A percentile compares a stretch with the other conserved stretches of the same genome.
Conservation (phyloP, 2,329 filamentous ascomycete genomes). For the Penicillium aurantiogriseum region DNA sequence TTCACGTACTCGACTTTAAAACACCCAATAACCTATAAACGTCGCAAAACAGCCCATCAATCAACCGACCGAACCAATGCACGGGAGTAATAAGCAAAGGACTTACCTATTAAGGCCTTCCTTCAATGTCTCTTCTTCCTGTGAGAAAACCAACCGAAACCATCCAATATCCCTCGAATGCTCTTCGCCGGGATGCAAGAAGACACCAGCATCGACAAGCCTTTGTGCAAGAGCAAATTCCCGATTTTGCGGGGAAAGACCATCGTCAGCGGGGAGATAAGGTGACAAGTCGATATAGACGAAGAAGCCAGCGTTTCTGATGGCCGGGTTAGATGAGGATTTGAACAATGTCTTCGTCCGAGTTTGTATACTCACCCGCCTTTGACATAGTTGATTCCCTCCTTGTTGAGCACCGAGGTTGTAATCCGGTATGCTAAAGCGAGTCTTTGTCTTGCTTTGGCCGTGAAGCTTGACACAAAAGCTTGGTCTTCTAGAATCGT, state of each 20-base stretch:
- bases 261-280: slow-evolving; percentile 33
- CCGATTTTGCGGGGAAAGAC: slow-evolving; percentile 27
- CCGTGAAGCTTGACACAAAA: slow-evolving; percentile 35
- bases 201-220: slow-evolving; percentile 50
- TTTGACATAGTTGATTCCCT: slow-evolving; percentile 40
- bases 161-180: slow-evolving; percentile 49
- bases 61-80: not conserved
- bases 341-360: not conserved
- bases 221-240: slow-evolving; percentile 49
- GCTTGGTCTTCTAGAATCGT: slow-evolving; percentile 35
- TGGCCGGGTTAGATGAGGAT: not conserved
- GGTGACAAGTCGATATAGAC: slow-evolving; percentile 46
- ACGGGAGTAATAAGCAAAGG: not conserved
- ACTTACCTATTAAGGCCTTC: slow-evolving; percentile 37
- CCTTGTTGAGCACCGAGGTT: slow-evolving; percentile 33
- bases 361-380: slow-evolving; percentile 27
- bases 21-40: slow-evolving; percentile 6
- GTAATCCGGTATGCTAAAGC: slow-evolving; percentile 31
- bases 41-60: not conserved
- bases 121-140: slow-evolving; percentile 35
- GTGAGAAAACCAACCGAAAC: slow-evolving; percentile 55
- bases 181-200: slow-evolving; percentile 51
- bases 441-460: slow-evolving; percentile 24
- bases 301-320: slow-evolving; percentile 48
- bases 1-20: slow-evolving; percentile 1